Evolutionary conservation across 805 yeast genomes (phyloP).

Genomic region (Metschnikowia gruessii): DNA sequence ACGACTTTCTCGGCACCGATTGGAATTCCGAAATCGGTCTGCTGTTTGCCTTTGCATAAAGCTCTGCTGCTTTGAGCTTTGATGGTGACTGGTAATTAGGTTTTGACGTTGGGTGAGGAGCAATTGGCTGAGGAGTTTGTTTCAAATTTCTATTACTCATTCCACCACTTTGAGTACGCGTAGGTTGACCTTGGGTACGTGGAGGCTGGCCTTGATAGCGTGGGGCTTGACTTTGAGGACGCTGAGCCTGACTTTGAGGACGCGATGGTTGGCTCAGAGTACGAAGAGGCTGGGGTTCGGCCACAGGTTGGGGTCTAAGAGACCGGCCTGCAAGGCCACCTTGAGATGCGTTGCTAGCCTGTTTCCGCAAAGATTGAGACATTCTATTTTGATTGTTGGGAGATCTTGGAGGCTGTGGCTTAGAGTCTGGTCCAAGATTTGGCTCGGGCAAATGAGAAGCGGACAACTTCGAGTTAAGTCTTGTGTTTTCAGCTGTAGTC

Average conservation of each 20-base stretch:
- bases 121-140: conserved; percentile 27
- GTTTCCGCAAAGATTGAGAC: conserved; percentile 31
- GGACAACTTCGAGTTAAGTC: conserved; percentile 62
- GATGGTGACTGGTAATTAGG: conserved; percentile 40
- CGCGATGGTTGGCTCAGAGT: conserved; percentile 1
- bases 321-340: conserved; percentile 26
- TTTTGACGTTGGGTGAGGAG: conserved; percentile 40
- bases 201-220: conserved; percentile 2
- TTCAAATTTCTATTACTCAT: conserved; percentile 33
- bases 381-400: conserved; percentile 18
- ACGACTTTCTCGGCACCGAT: conserved; percentile 46
- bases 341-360: conserved; percentile 20
- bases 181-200: conserved; percentile 1
- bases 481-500: conserved; percentile 77
- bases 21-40: conserved; percentile 41
- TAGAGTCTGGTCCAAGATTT: conserved; percentile 9
- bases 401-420: conserved; percentile 8
- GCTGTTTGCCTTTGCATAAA: conserved; percentile 50
- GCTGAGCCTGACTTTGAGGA: not conserved
- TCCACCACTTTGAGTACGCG: conserved; percentile 15
- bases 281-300: conserved; percentile 3
- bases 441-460: conserved; percentile 34
- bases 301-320: conserved; percentile 35
- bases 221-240: not conserved
- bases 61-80: conserved; percentile 48